These are phyloP conservation scores for Logfia minima DNA, from an alignment of 129 eudicot genomes.

Conservation along the genomic window DNA sequence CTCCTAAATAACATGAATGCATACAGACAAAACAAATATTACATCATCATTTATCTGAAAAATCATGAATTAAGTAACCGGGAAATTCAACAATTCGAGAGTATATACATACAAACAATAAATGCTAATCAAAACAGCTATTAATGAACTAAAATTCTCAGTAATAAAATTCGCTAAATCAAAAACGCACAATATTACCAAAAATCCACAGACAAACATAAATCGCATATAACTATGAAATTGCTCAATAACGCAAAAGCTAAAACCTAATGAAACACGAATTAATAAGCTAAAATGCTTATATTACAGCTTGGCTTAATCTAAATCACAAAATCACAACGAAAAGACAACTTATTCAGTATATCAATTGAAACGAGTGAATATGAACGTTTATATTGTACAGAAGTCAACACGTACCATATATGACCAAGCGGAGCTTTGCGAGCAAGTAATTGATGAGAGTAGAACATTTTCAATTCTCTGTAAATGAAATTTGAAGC, in stretches of 20 bases:
- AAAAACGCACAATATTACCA: neutral
- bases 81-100: neutral
- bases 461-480: conserved; percentile 63
- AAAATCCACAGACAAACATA: neutral
- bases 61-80: neutral
- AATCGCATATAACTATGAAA: neutral
- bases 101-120: neutral
- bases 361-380: neutral
- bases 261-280: neutral
- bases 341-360: neutral
- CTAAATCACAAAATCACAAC: conserved; percentile 11
- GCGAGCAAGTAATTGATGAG: conserved; percentile 94
- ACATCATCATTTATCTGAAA: neutral
- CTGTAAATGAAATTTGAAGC: conserved; percentile 15
- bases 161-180: neutral
- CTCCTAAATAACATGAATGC: conserved; percentile 49
- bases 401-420: conserved; percentile 50
- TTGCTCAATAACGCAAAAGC: neutral
- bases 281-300: neutral
- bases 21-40: neutral
- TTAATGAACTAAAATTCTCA: neutral
- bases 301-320: conserved; percentile 4
- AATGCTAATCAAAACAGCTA: neutral
- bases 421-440: conserved; percentile 98
- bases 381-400: neutral